Conservation (phyloP, 2,329 filamentous ascomycete species). For the Sclerotinia glacialis region DNA sequence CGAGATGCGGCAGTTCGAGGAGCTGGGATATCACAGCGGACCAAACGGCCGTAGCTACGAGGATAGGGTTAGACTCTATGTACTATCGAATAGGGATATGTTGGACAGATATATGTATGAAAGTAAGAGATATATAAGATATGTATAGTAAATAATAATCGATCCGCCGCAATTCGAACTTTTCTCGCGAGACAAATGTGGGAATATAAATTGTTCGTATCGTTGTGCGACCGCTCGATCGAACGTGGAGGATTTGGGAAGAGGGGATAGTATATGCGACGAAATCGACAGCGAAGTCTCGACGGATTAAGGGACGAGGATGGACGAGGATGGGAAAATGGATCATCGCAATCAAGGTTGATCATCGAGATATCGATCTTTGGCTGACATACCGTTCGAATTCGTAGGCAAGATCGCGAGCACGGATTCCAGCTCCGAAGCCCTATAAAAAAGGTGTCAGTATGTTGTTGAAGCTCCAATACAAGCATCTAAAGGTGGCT, state of each 20-base stretch:
- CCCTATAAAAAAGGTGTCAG: conserved; percentile 46
- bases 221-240: conserved; percentile 42
- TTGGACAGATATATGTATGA: conserved; percentile 30
- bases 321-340: conserved; percentile 39
- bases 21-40: conserved; percentile 97
- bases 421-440: conserved; percentile 97
- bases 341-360: conserved; percentile 42
- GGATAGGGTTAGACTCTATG: conserved; percentile 33
- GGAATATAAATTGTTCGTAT: conserved; percentile 36
- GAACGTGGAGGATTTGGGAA: conserved; percentile 36
- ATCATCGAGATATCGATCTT: conserved; percentile 48
- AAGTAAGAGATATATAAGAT: conserved; percentile 33
- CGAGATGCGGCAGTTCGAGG: conserved; percentile 90
- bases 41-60: conserved; percentile 87
- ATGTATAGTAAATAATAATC: conserved; percentile 27
- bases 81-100: conserved; percentile 27
- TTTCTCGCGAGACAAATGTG: conserved; percentile 34
- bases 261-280: conserved; percentile 42
- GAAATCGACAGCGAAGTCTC: conserved; percentile 47
- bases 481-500: conserved; percentile 4
- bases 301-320: conserved; percentile 37
- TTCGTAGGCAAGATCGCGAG: conserved; percentile 99
- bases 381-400: conserved; percentile 97
- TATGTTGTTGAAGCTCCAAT: conserved; percentile 11
- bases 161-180: conserved; percentile 33